phyloP scores from a whole-genome alignment of 176 grass and related monocot genomes.

The Elymus sibiricus region DNA sequence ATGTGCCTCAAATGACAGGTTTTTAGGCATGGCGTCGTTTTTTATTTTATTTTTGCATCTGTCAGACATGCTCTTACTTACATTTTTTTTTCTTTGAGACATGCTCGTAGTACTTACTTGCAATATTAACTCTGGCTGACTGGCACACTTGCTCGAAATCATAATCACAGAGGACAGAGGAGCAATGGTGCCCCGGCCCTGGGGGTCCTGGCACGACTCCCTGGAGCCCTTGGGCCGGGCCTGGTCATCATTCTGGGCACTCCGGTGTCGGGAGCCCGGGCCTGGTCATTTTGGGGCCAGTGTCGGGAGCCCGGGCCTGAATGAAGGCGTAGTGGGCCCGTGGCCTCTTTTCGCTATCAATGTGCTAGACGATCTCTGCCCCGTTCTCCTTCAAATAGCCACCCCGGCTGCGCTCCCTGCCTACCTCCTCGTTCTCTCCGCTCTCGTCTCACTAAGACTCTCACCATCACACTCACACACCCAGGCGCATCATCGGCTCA shows the following conservation, averaged over 20 bases:
- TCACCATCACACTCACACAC: not conserved
- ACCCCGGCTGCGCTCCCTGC: not conserved
- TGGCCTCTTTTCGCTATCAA: constrained; percentile 1
- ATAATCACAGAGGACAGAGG: too few species aligned
- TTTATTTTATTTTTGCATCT: too few species aligned
- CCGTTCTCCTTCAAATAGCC: constrained; percentile 25
- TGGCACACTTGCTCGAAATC: too few species aligned
- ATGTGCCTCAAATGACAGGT: too few species aligned
- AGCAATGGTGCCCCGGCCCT: not conserved
- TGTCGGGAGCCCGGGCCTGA: not conserved
- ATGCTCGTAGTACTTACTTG: too few species aligned
- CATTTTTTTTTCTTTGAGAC: too few species aligned
- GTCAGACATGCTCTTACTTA: too few species aligned
- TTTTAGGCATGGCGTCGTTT: too few species aligned
- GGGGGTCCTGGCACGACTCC: not conserved
- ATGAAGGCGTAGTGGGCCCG: not conserved
- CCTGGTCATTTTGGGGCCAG: not conserved
- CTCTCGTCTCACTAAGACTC: not conserved
- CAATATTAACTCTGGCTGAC: too few species aligned
- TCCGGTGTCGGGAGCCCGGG: not conserved
- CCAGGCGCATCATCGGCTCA: not conserved
- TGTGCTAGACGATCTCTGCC: constrained; percentile 2
- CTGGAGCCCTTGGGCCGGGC: constrained; percentile 22
- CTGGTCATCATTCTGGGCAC: not conserved
- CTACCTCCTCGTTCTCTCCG: not conserved